These are phyloP conservation scores for Tremellales sp. DNA, from an alignment of 1,284 basidiomycete genomes.

Conservation along the genomic window DNA sequence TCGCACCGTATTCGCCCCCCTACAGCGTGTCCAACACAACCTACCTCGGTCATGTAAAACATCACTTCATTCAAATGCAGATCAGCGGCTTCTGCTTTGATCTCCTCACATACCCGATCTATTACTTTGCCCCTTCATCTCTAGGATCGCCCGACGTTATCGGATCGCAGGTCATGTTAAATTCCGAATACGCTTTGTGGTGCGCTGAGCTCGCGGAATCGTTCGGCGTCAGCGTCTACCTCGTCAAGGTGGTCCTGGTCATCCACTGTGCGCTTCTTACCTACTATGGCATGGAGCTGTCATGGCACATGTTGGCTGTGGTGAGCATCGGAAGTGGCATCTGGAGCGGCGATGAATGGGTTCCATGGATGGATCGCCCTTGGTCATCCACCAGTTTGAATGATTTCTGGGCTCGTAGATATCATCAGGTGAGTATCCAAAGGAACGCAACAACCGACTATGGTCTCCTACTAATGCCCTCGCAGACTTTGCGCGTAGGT, in stretches of 20 bases:
- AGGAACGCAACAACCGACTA: too few species aligned
- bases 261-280: neutral
- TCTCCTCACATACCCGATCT: neutral
- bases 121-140: neutral
- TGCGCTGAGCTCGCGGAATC: too few species aligned
- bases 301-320: constrained; percentile 4
- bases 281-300: constrained; percentile 1
- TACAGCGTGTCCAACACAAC: too few species aligned
- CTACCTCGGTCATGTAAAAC: neutral
- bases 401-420: constrained; percentile 10
- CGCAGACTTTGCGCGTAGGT: constrained; percentile 4
- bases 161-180: too few species aligned
- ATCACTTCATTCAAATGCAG: constrained; percentile 1
- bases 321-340: constrained; percentile 5
- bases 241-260: neutral
- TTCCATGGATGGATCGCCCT: constrained; percentile 5
- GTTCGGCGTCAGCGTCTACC: too few species aligned
- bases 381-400: constrained; percentile 8
- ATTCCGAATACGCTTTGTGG: too few species aligned
- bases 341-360: constrained; percentile 9
- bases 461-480: constrained; percentile 1
- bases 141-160: neutral
- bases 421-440: constrained; percentile 4
- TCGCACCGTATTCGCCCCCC: constrained; percentile 5
- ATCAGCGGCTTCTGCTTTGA: too few species aligned